Conservation (phyloP, 345 rosid genomes). For the Eutrema japonicum region DNA sequence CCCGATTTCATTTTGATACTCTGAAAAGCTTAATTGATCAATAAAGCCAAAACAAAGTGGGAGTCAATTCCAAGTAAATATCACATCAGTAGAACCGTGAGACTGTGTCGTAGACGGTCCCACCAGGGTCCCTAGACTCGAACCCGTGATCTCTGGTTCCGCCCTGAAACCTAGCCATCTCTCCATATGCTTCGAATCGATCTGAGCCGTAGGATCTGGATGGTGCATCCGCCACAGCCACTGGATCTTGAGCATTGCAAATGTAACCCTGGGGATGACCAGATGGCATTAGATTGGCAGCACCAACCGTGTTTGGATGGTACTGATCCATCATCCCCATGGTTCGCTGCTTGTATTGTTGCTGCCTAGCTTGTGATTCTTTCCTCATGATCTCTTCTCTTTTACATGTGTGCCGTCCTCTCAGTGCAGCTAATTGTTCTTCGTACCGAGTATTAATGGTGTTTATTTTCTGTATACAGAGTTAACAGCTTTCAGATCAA, state of each 20-base stretch:
- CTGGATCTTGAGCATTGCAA: conserved; percentile 45
- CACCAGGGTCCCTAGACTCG: conserved; percentile 70
- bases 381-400: conserved; percentile 75
- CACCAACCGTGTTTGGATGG: conserved; percentile 48
- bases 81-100: conserved; percentile 59
- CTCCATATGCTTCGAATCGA: conserved; percentile 61
- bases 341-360: conserved; percentile 61
- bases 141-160: conserved; percentile 62
- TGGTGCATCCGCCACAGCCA: conserved; percentile 54
- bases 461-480: conserved; percentile 63
- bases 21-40: conserved; percentile 9
- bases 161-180: conserved; percentile 56
- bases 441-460: conserved; percentile 66
- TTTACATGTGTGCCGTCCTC: conserved; percentile 61
- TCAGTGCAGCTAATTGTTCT: conserved; percentile 68
- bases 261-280: conserved; percentile 59
- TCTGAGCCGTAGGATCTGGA: conserved; percentile 55
- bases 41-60: conserved; percentile 9
- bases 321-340: conserved; percentile 52
- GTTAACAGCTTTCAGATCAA: conserved; percentile 13
- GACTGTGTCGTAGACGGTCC: conserved; percentile 57
- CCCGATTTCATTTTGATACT: conserved; percentile 14
- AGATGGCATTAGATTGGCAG: conserved; percentile 42
- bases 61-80: conserved; percentile 17
- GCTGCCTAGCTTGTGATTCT: conserved; percentile 67